Base-by-base conservation (phyloP, 1,139 yeast genomes). In the Diutina pseudorugosa region DNA sequence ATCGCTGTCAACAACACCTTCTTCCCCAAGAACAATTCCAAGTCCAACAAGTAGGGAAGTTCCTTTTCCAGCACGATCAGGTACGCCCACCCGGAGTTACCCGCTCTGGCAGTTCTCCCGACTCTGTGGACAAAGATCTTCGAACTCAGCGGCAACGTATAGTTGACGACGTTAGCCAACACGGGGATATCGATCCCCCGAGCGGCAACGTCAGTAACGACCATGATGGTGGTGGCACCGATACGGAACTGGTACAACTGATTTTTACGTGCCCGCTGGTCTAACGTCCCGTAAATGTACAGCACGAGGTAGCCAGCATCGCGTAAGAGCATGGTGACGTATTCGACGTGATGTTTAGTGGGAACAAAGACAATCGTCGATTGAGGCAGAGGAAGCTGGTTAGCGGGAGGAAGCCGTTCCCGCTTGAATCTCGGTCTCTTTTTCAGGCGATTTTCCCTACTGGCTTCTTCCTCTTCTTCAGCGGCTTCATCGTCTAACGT, bases 41-140 rank as follows among this genome's bases (percentile, higher is more conserved):
- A 73, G 66, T 94, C 99, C 52, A 93, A 74, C 51, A 94, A 68
- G 61, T 93, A 94, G 6, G 98, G 96, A 55, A 93, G 69, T 64
- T 94, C 99, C 56, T 79, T 77, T 59, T 90, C 96, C 56, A 83
- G 78, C 3, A 91, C 85, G 54, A 94, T 80, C 1, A 97, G 85
- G 65, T 88, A 94, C 0, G 98, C 98, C 96, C 98, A 91, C 63
- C 99, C 99, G 59, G 80, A 82, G 63, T 90, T 85, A 65, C 99
- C 99, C 93, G 96, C 96, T 14, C 61, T 50, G 11, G 60, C 61
- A 4, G 61, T 58, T 43, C 61, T 49, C 7, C 61, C 61, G 45
- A 60, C 58, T 44, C 61, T 51, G 44, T 59, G 61, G 42, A 59
- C 54, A 36, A 59, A 59, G 52, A 58, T 53, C 51, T 57, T 59